Evolutionary conservation across 2,329 filamentous ascomycete species (phyloP).

Genomic region (Fusarium globosum): DNA sequence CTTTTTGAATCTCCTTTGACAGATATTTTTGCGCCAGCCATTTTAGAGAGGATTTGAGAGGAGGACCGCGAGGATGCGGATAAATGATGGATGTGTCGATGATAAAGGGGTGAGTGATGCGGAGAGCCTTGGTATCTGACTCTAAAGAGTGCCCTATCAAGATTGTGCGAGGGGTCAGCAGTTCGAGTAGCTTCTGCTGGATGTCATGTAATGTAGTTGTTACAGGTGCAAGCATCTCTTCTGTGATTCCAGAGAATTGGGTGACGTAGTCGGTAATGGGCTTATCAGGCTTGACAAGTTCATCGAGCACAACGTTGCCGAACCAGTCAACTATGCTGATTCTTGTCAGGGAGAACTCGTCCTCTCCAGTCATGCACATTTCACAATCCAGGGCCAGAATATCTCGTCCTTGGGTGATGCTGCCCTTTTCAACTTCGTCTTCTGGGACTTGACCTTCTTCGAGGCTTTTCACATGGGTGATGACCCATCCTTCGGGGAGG

Average conservation of each 20-base stretch:
- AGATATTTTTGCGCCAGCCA: slow-evolving; percentile 90
- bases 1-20: slow-evolving; percentile 86
- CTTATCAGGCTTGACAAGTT: slow-evolving; percentile 88
- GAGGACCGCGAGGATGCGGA: slow-evolving; percentile 88
- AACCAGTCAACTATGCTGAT: slow-evolving; percentile 91
- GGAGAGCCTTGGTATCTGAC: slow-evolving; percentile 84
- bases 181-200: slow-evolving; percentile 77
- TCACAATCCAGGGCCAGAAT: slow-evolving; percentile 92
- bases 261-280: slow-evolving; percentile 96
- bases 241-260: slow-evolving; percentile 90
- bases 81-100: slow-evolving; percentile 92
- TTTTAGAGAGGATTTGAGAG: slow-evolving; percentile 90
- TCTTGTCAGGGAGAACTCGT: slow-evolving; percentile 84
- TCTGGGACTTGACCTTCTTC: slow-evolving; percentile 77
- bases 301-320: slow-evolving; percentile 83
- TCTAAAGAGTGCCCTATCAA: slow-evolving; percentile 85
- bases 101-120: slow-evolving; percentile 90
- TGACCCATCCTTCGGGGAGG: slow-evolving; percentile 80
- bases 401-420: slow-evolving; percentile 82
- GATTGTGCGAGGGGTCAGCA: slow-evolving; percentile 79
- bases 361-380: slow-evolving; percentile 91
- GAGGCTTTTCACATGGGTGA: slow-evolving; percentile 75
- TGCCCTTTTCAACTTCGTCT: slow-evolving; percentile 79
- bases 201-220: slow-evolving; percentile 88
- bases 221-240: slow-evolving; percentile 82